Evolutionary conservation across 768 basidiomycete species (phyloP).

Genomic region (Coprinopsis sp.): DNA sequence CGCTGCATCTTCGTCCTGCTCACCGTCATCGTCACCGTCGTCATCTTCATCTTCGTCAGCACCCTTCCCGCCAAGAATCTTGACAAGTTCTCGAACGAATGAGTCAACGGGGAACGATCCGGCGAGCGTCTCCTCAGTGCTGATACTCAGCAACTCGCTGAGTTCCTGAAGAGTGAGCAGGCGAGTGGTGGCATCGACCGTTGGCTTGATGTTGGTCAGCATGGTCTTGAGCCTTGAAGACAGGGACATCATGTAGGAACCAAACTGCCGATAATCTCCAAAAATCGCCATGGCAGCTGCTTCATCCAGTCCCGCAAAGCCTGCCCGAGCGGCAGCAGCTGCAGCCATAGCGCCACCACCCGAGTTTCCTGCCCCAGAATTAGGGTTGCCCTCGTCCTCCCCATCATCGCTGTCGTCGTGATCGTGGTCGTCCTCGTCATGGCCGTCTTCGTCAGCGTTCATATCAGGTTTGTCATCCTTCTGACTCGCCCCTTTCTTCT

Average conservation of each 20-base stretch:
- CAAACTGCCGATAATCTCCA: constrained; percentile 83
- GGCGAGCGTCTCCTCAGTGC: constrained; percentile 94
- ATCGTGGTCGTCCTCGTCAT: constrained; percentile 42
- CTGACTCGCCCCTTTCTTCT: constrained; percentile 32
- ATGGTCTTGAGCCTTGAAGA: constrained; percentile 85
- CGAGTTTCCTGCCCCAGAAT: constrained; percentile 32
- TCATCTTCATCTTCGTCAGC: constrained; percentile 69
- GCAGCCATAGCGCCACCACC: constrained; percentile 24
- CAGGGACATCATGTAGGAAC: constrained; percentile 90
- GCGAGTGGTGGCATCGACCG: constrained; percentile 80
- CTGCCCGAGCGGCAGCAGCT: constrained; percentile 35
- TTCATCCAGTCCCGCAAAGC: constrained; percentile 60
- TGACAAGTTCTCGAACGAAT: constrained; percentile 88
- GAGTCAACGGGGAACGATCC: constrained; percentile 94
- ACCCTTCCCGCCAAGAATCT: constrained; percentile 80
- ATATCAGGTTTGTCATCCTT: constrained; percentile 24
- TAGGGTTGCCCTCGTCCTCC: background rate
- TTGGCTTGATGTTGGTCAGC: constrained; percentile 81
- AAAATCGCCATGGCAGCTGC: constrained; percentile 74
- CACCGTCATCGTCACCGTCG: constrained; percentile 59
- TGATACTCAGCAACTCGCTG: constrained; percentile 91
- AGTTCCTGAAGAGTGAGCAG: constrained; percentile 90
- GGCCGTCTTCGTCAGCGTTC: constrained; percentile 36
- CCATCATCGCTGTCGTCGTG: constrained; percentile 42
- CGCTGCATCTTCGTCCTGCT: constrained; percentile 79